phyloP scores from a whole-genome alignment of 2,329 filamentous ascomycete genomes.

The Apiospora hydei region DNA sequence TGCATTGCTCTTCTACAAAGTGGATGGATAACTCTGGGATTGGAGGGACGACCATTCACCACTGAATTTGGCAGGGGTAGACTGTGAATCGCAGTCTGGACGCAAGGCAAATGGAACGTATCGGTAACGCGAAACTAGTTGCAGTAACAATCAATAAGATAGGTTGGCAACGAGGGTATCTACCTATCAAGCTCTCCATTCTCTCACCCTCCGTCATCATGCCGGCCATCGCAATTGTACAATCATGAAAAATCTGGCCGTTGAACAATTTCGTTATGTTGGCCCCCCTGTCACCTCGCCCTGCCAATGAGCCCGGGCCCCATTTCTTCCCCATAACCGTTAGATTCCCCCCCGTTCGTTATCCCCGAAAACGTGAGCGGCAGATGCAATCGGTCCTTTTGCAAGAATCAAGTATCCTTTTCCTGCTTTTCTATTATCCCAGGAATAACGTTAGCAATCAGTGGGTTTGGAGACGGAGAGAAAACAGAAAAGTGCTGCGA shows the following conservation, averaged over 20 bases:
- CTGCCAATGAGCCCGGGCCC: constrained; percentile 3
- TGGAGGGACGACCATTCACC: too few relatives aligned
- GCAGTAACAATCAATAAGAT: not conserved
- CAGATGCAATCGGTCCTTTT: not conserved
- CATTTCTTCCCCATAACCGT: not conserved
- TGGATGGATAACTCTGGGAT: too few relatives aligned
- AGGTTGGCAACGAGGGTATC: not conserved
- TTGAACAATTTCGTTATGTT: not conserved
- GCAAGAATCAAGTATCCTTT: not conserved
- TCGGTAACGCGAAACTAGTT: too few relatives aligned
- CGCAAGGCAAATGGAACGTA: too few relatives aligned
- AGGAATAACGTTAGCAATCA: not conserved
- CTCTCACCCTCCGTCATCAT: not conserved
- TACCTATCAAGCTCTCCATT: not conserved
- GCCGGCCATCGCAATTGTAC: not conserved
- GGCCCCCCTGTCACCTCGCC: not conserved
- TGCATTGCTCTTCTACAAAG: too few relatives aligned
- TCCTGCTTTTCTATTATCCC: not conserved
- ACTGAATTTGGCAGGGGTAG: too few relatives aligned
- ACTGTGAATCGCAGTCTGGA: too few relatives aligned
- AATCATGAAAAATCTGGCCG: not conserved
- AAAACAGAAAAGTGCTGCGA: not conserved
- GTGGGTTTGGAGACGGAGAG: not conserved
- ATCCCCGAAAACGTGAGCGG: not conserved
- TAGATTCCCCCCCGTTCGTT: not conserved